Conservation (phyloP, 768 basidiomycete genomes). For the Kwoniella mangroviensis region DNA sequence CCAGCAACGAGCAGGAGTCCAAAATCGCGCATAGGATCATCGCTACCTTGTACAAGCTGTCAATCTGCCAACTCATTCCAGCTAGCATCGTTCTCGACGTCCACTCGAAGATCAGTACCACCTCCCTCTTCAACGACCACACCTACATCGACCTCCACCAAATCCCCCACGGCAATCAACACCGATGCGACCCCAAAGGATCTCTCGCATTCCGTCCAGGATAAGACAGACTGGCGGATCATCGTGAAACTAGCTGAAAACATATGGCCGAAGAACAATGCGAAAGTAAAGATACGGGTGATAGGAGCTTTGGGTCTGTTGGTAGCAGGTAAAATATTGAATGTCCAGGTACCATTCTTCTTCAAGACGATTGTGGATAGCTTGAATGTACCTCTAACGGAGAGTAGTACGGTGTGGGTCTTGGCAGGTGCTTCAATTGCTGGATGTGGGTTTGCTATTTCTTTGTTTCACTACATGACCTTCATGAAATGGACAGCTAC, state of each 20-base stretch:
- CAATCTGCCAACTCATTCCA: neutral
- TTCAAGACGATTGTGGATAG: conserved; percentile 92
- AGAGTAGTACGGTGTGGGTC: conserved; percentile 81
- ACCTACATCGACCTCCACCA: conserved; percentile 3
- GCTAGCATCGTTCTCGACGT: conserved; percentile 16
- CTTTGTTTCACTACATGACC: neutral
- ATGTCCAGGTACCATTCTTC: conserved; percentile 96
- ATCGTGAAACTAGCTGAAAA: conserved; percentile 79
- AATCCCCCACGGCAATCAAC: neutral
- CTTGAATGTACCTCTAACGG: conserved; percentile 78
- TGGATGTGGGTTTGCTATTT: conserved; percentile 71
- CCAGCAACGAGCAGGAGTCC: neutral
- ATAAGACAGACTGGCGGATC: conserved; percentile 78
- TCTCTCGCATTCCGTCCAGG: conserved; percentile 19
- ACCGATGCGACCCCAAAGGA: conserved; percentile 10
- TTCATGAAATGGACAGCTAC: too few relatives aligned
- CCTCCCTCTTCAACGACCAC: conserved; percentile 7
- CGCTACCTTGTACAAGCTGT: too few relatives aligned
- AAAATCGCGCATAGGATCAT: too few relatives aligned
- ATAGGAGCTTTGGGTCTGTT: conserved; percentile 78
- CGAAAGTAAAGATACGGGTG: conserved; percentile 79
- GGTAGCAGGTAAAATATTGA: conserved; percentile 86
- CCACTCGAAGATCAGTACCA: conserved; percentile 20
- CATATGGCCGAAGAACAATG: conserved; percentile 82
- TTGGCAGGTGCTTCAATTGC: conserved; percentile 86